Base-by-base conservation (phyloP, 2,329 filamentous ascomycete species). In the Emericellopsis atlantica region DNA sequence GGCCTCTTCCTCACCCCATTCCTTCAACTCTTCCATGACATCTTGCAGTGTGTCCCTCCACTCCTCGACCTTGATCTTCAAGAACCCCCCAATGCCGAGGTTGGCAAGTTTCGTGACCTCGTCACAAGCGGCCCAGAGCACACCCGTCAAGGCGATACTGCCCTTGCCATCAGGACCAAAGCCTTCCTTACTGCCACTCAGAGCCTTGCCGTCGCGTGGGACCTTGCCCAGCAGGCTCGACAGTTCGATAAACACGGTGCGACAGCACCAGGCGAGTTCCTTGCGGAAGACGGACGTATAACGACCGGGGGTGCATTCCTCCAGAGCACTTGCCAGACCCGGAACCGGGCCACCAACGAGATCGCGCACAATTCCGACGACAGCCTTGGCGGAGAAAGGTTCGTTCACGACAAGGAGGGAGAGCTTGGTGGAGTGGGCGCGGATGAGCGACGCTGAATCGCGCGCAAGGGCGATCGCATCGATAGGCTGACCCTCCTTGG, bases 81-180 rank as follows among this genome's bases (percentile, higher is more conserved):
- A 70, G 43, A 88, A 66, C 0, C 81, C 84, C 0, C 73, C 74
- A 5, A 93, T 72, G 0, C 87, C 88, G 21, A 78, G 62, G 6
- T 67, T 69, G 38, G 79, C 74, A 32, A 94, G 61, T 8, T 68
- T 67, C 3, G 77, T 63, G 14, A 94, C 55, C 7, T 74, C 71
- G 59, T 95, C 89, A 52, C 89, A 95, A 6, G 79, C 74, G 41
- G 84, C 76, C 89, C 89, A 95, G 2, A 94, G 65, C 5, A 88
- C 69, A 10, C 86, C 88, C 0, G 88, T 92, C 2, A 76, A 67
- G 6, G 75, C 70, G 40, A 79, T 64, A 53, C 71, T 76, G 4
- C 72, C 71, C 46, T 68, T 73, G 1, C 64, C 65, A 29, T 61
- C 63, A 11, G 65, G 60, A 8, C 42, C 46, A 16, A 52, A 51